A percentile compares a stretch with the other conserved stretches of the same genome.
These are phyloP conservation scores for Candida easanensis DNA, from an alignment of 805 yeast genomes.

Conservation along the genomic window DNA sequence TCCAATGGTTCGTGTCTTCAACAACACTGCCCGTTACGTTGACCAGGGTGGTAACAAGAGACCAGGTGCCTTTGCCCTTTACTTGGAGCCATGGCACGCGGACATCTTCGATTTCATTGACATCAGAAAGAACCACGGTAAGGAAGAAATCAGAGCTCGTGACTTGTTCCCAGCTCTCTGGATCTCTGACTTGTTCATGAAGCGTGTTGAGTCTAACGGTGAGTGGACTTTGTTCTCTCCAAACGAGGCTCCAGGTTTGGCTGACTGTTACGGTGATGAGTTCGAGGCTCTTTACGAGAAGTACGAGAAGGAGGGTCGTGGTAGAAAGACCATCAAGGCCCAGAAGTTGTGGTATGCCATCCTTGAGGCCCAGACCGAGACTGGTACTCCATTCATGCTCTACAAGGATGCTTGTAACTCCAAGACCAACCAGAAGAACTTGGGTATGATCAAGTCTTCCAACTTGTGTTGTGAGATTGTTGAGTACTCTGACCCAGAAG, in stretches of 20 bases:
- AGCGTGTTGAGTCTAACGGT: slow-evolving; percentile 72
- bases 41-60: slow-evolving; percentile 98
- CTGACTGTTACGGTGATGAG: slow-evolving; percentile 82
- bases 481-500: slow-evolving; percentile 86
- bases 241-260: slow-evolving; percentile 81
- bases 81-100: slow-evolving; percentile 96
- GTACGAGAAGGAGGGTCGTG: slow-evolving; percentile 72
- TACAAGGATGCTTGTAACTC: slow-evolving; percentile 90
- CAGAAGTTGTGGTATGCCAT: slow-evolving; percentile 91
- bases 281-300: slow-evolving; percentile 67
- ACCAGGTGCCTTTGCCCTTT: slow-evolving; percentile 96
- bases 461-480: slow-evolving; percentile 94
- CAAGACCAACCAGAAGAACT: slow-evolving; percentile 87
- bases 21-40: slow-evolving; percentile 94
- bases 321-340: slow-evolving; percentile 70
- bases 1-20: slow-evolving; percentile 94
- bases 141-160: slow-evolving; percentile 90
- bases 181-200: slow-evolving; percentile 95
- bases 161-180: slow-evolving; percentile 92
- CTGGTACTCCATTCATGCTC: slow-evolving; percentile 94
- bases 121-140: slow-evolving; percentile 90
- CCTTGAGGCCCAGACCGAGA: slow-evolving; percentile 90
- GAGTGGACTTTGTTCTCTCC: slow-evolving; percentile 93
- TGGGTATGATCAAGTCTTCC: slow-evolving; percentile 91
- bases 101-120: slow-evolving; percentile 87